Percentiles rank a stretch among this genome's conserved stretches.
These are phyloP conservation scores for Xylaria grammica DNA, from an alignment of 495 filamentous ascomycete genomes.

Conservation along the genomic window DNA sequence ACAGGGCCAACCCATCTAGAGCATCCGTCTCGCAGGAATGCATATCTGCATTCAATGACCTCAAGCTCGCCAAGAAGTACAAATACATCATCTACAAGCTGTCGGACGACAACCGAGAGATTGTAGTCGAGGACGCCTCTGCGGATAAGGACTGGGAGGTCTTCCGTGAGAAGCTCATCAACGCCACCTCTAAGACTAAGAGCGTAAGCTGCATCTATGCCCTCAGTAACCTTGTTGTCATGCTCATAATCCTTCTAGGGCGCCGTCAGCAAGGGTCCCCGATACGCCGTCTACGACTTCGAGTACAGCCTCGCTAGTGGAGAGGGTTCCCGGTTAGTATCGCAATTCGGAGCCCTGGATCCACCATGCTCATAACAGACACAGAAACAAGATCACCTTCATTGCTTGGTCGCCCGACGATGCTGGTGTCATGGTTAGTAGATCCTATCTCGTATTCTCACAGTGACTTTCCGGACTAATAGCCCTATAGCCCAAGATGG, in stretches of 20 bases:
- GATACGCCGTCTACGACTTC: conserved; percentile 93
- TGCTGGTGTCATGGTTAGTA: conserved; percentile 77
- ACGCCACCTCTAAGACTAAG: conserved; percentile 58
- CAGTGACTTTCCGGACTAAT: conserved; percentile 21
- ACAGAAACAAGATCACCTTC: conserved; percentile 94
- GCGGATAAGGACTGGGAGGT: conserved; percentile 68
- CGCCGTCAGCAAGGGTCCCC: conserved; percentile 72
- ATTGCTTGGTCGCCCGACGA: conserved; percentile 91
- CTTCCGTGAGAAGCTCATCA: conserved; percentile 80
- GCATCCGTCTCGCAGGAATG: conserved; percentile 80
- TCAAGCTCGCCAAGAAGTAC: conserved; percentile 85
- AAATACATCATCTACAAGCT: conserved; percentile 99
- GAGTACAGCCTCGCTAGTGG: conserved; percentile 78
- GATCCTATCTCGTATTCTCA: conserved; percentile 6
- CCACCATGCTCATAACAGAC: conserved; percentile 25
- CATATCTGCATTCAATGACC: conserved; percentile 82
- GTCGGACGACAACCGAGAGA: conserved; percentile 86
- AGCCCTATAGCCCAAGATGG: conserved; percentile 77
- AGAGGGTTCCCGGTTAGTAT: conserved; percentile 78
- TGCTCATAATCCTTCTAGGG: conserved; percentile 43
- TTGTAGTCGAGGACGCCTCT: conserved; percentile 77
- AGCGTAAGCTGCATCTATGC: conserved; percentile 34
- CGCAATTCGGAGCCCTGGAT: neutral
- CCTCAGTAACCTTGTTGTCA: neutral
- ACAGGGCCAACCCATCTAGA: conserved; percentile 53